Conservation (phyloP, 2,329 filamentous ascomycete species). For the Trichoderma sp. region DNA sequence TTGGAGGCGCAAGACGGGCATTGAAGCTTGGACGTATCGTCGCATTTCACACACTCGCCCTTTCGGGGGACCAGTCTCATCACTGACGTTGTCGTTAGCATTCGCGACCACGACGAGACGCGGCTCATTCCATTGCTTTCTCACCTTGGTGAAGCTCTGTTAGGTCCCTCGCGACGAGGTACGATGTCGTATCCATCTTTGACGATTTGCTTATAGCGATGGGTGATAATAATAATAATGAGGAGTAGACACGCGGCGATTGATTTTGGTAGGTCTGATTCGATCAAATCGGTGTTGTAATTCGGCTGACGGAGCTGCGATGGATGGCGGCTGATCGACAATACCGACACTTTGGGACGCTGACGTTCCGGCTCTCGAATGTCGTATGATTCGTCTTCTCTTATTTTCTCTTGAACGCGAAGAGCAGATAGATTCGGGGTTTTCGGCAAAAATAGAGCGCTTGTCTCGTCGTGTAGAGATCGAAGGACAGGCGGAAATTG, state of each 20-base stretch:
- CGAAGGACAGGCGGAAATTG: constrained; percentile 21
- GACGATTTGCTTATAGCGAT: neutral
- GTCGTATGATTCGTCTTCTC: neutral
- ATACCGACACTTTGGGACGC: neutral
- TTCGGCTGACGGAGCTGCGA: neutral
- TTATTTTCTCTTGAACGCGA: neutral
- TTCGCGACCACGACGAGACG: neutral
- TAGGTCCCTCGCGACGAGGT: constrained; percentile 29
- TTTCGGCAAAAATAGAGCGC: neutral
- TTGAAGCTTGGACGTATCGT: constrained; percentile 38
- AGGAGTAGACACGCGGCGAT: neutral
- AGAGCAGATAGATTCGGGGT: neutral
- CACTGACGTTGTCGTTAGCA: constrained; percentile 21
- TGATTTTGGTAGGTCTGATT: neutral
- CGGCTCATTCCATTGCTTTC: constrained; percentile 8
- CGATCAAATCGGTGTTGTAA: neutral
- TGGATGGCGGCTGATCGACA: neutral
- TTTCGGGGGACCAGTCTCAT: constrained; percentile 41
- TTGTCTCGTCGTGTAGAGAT: constrained; percentile 4
- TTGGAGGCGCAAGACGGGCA: constrained; percentile 47
- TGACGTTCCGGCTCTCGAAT: neutral
- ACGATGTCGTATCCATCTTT: constrained; percentile 15
- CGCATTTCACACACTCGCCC: constrained; percentile 46
- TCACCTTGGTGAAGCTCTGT: constrained; percentile 34
- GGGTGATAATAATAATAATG: neutral